Base-by-base conservation (phyloP, 768 basidiomycete species). In the Lactifluus hygrophoroides region DNA sequence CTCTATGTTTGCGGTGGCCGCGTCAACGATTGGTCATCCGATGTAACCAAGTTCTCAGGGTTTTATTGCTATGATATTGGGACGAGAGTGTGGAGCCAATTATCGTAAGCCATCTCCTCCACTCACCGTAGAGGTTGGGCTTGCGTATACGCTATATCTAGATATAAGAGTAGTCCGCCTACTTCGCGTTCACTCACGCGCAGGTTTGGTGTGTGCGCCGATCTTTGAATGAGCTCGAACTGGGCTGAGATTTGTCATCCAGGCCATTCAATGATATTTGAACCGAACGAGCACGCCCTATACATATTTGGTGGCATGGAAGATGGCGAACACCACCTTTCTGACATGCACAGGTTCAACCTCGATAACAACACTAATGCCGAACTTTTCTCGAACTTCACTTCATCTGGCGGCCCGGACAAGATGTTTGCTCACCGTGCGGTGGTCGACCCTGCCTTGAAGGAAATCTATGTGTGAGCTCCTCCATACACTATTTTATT, bases 191-290 rank as follows among this genome's bases (percentile, higher is more conserved):
- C 72, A 1, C 81, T 88, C 21, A 76, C 84, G 2, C 73, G 81
- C 10, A 84, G 87, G 19, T 86, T 76, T 58, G 87, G 84, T 82
- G 65, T 51, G 73, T 67, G 40, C 44, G 28, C 25, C 21, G 10
- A 21, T 51, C 30, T 10, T n/a, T 38, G 43, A 11, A 21, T 25
- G 9, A 13, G 2, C 21, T 46, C 3, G 28, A 21, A 5, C 21
- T 4, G 3, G 17, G 17, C 19, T 55, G 28, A 56, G 14, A n/a
- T 23, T 1, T 1, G 27, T 27, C 5, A 1, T 25, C 10, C 47
- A 85, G 86, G 88, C 0, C 89, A 91, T 70, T 88, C 88, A 3
- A 91, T 92, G 89, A 79, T 90, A 4, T 74, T 90, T 19, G 88
- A 90, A 54, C 74, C 83, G 5, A 70, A 69, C 11, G 70, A 77